Evolutionary conservation across 2,329 filamentous ascomycete species (phyloP), one percentile per base, ranked within the genome.

Genomic region (Trichoderma aggressivum): DNA sequence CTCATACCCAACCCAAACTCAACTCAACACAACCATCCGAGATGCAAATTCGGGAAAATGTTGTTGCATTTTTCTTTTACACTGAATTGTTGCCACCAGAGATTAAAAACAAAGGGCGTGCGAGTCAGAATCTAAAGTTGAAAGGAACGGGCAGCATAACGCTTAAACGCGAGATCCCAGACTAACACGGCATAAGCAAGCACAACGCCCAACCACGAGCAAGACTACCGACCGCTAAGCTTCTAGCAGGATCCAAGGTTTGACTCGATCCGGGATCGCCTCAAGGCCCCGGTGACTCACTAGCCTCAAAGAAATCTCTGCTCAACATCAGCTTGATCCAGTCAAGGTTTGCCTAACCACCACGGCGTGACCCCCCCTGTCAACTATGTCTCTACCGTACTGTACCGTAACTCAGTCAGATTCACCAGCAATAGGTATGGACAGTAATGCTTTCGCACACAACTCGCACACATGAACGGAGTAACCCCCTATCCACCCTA

Each of bases 251-350:
- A 36, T 59, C 56, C 55, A 16, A 28, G n/a, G 10, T 18, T 32
- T 69, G 56, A 21, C 66, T 47, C 21, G 3, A 61, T 53, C n/a
- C 5, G 56, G 66, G 30, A 69, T 69, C 66, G 56, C 34, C 43
- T 16, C 11, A 6, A 14, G 21, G 16, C 55, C 11, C 66, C 43
- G 24, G 30, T 69, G 66, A 69, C 28, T 69, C 66, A 69, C 56
- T 69, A 69, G 66, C 36, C 65, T 28, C 16, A 56, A 66, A 28
- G 32, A 65, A 66, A 66, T 28, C 24, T 56, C 50, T 60, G 28
- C 34, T 50, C 21, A 32, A 34, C 47, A n/a, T 24, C 21, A 32
- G 53, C 34, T 39, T 11, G 26, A 58, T 58, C 55, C 55, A 58
- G 8, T 11, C 16, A n/a, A 32, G 55, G 55, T 32, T 30, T 34